Conservation (phyloP, 2,329 filamentous ascomycete species). For the Claviceps sp. region DNA sequence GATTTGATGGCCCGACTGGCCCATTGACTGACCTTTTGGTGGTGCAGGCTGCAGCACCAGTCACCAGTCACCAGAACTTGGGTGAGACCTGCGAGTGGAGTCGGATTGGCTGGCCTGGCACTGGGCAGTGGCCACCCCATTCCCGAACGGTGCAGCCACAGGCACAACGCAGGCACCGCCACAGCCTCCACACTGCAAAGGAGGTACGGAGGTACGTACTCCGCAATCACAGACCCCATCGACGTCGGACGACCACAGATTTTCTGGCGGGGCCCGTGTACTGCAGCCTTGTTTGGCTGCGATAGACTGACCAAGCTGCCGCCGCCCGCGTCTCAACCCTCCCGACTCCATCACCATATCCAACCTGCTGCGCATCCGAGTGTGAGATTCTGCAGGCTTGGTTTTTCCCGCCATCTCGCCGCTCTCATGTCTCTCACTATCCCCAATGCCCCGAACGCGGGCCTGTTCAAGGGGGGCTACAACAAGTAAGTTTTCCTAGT, state of each 20-base stretch:
- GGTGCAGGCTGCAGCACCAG: not conserved
- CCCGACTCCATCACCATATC: not conserved
- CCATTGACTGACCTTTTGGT: not conserved
- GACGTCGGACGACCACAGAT: no score
- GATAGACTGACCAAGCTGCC: not conserved
- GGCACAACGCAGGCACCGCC: not conserved
- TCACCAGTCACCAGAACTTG: no score
- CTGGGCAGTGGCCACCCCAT: no score
- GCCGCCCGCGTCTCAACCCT: not conserved
- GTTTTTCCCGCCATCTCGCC: constrained; percentile 7
- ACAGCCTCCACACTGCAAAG: not conserved
- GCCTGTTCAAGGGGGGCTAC: constrained; percentile 93
- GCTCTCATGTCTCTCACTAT: constrained; percentile 83
- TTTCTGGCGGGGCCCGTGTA: no score
- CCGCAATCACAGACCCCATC: no score
- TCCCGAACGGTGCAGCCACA: not conserved
- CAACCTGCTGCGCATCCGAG: constrained; percentile 2
- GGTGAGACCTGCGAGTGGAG: no score
- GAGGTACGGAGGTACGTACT: no score
- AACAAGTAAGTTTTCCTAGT: constrained; percentile 56
- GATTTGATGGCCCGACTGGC: constrained; percentile 1
- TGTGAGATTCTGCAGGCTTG: constrained; percentile 9
- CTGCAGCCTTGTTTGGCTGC: not conserved
- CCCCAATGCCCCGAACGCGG: constrained; percentile 81
- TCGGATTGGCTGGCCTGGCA: not conserved